Conservation (phyloP, 305 asterid species). For the Fraxinus baroniana region DNA sequence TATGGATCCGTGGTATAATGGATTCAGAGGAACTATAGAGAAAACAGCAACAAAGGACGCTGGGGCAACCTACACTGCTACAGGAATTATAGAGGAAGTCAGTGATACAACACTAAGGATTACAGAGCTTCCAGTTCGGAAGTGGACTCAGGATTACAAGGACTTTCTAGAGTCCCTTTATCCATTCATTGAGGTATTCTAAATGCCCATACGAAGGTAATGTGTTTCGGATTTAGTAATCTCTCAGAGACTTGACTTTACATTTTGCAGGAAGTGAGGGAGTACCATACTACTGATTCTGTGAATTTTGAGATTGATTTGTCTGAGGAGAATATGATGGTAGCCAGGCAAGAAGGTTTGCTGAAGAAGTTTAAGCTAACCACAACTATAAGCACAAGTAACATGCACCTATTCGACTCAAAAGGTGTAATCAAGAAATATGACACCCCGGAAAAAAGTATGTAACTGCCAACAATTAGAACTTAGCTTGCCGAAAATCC, state of each 20-base stretch:
- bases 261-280: slow-evolving; percentile 53
- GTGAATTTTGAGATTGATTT: slow-evolving; percentile 58
- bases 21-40: slow-evolving; percentile 74
- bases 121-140: slow-evolving; percentile 84
- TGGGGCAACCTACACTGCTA: slow-evolving; percentile 58
- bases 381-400: slow-evolving; percentile 64
- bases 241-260: slow-evolving; percentile 1
- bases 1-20: slow-evolving; percentile 95
- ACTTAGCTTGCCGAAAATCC: background rate
- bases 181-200: slow-evolving; percentile 69
- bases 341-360: slow-evolving; percentile 67
- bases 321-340: slow-evolving; percentile 52
- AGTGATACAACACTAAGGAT: slow-evolving; percentile 63
- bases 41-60: slow-evolving; percentile 63
- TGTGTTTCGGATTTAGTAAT: background rate
- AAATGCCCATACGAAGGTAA: background rate
- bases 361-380: slow-evolving; percentile 73
- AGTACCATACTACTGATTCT: slow-evolving; percentile 64
- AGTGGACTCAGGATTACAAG: slow-evolving; percentile 84
- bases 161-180: slow-evolving; percentile 79
- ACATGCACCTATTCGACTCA: slow-evolving; percentile 93
- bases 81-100: slow-evolving; percentile 71
- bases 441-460: slow-evolving; percentile 89
- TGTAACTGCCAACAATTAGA: slow-evolving; percentile 15
- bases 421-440: slow-evolving; percentile 80